Percentiles rank a stretch among this genome's conserved stretches.
phyloP scores from a whole-genome alignment of 805 yeast genomes.

The Kluyveromyces dobzhanskii region DNA sequence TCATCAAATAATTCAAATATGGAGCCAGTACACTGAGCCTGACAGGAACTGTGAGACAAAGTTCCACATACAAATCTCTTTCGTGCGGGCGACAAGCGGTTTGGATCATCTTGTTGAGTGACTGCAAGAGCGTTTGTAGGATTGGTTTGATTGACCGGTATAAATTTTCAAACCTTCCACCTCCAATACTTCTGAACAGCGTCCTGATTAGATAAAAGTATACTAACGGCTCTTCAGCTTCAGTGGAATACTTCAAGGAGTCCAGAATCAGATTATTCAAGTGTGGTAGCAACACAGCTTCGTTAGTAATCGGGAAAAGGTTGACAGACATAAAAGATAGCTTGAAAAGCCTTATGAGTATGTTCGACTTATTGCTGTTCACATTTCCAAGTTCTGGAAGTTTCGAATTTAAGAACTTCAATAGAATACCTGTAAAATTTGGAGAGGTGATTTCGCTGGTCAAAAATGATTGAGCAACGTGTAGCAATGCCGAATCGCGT shows the following conservation, averaged over 20 bases:
- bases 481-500: constrained; percentile 75
- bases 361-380: constrained; percentile 67
- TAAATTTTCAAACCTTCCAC: constrained; percentile 88
- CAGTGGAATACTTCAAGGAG: constrained; percentile 69
- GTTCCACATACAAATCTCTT: constrained; percentile 87
- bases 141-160: constrained; percentile 92
- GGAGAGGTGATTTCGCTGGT: constrained; percentile 94
- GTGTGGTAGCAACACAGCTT: constrained; percentile 81
- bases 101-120: constrained; percentile 71
- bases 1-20: constrained; percentile 77
- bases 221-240: constrained; percentile 83
- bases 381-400: constrained; percentile 74
- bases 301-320: constrained; percentile 80
- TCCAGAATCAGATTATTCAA: constrained; percentile 74
- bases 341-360: constrained; percentile 79
- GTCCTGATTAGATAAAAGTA: constrained; percentile 85
- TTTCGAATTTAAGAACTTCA: constrained; percentile 65
- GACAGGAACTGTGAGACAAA: constrained; percentile 94
- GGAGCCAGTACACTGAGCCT: constrained; percentile 90
- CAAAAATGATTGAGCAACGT: constrained; percentile 86
- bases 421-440: constrained; percentile 76
- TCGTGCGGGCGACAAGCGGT: constrained; percentile 85
- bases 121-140: constrained; percentile 76
- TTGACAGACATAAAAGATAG: constrained; percentile 94
- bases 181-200: constrained; percentile 88